Evolutionary conservation across 305 asterid species (phyloP), one percentile per base, ranked within the genome.

Genomic region (Fraxinus nigra): DNA sequence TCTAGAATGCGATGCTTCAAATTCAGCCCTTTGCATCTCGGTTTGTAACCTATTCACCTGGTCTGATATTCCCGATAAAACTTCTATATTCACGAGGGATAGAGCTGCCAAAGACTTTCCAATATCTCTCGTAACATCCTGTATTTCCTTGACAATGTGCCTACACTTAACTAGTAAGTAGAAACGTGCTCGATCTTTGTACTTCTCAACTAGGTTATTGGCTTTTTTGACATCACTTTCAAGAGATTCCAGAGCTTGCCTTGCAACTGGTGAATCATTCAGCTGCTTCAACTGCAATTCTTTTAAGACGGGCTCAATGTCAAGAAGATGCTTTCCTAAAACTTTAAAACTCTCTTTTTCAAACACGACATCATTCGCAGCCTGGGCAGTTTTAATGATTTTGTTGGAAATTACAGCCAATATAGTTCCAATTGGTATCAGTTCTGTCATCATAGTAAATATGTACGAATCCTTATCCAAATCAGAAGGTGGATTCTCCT

Each of bases 1-100:
- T 0, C 82, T 85, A 30, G 90, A 82, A 16, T 86, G 87, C 51
- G 89, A 61, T 0, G 95, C 87, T 78, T 83, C 89, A 8, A 90
- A 87, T 74, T 89, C 87, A 0, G 95, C 92, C 22, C 90, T 87
- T 72, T 90, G 94, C 95, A 92, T 92, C 87, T 92, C 92, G n/a
- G 84, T 86, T 38, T 92, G 95, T 35, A 92, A 72, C 72, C 86
- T 76, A 24, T 77, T 86, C 79, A 89, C 91, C 78, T 89, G 85
- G 56, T 90, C 92, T 1, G 92, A 85, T 34, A 92, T 92, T 18
- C 92, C 92, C 0, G 95, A 87, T 16, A 89, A 77, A 4, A 92
- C 90, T 43, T 90, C 94, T 3, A 85, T 37, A 16, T 88, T 89
- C 1, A 89, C 94, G 0, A 89, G 84, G 24, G 93, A 88, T 6